Evolutionary conservation across 225 moss, liverwort and hornwort species (phyloP), one percentile per base, ranked within the genome.

Genomic region (Lunularia cruciata): DNA sequence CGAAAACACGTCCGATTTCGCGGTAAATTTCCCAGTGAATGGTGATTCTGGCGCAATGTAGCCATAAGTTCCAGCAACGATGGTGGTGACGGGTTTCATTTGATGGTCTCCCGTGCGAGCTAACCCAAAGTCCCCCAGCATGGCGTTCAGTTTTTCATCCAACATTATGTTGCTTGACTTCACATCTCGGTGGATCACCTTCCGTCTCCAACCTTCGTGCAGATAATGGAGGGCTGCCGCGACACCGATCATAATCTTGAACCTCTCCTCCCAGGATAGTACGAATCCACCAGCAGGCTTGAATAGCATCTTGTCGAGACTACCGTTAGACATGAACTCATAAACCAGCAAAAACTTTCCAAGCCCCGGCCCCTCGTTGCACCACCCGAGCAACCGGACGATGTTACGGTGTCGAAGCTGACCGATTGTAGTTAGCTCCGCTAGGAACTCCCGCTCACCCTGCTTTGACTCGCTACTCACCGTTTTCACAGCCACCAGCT

Each of bases 351-450:
- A 62, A 6, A 66, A 60, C 26, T 62, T 47, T 51, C 72, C 72
- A n/a, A n/a, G n/a, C 25, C 77, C 66, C 33, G 32, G 12, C 8
- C 69, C 23, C 7, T 45, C 42, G 3, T 53, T 65, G 54, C 84
- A 80, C 43, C 70, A 71, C 5, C 79, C 84, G 20, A 80, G 40
- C 46, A 84, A 68, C 12, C 52, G 74, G 14, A 84, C 84, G 8
- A 84, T 39, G 68, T 84, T 80, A 7, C 55, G 20, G 65, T 84
- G 84, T 48, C 63, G 80, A 15, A 79, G 39, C 49, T 61, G 47
- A 20, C 74, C 57, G 4, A 79, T 73, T 10, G 52, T 69, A 19
- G 66, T 34, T 60, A 78, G 49, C 59, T 79, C 78, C 5, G 74
- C 35, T 12, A 25, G 18, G 27, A 52, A 68, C 31, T 36, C 23